A percentile compares a stretch with the other conserved stretches of the same genome.
Evolutionary conservation across 805 yeast species (phyloP).

Genomic region (Candida corydali): DNA sequence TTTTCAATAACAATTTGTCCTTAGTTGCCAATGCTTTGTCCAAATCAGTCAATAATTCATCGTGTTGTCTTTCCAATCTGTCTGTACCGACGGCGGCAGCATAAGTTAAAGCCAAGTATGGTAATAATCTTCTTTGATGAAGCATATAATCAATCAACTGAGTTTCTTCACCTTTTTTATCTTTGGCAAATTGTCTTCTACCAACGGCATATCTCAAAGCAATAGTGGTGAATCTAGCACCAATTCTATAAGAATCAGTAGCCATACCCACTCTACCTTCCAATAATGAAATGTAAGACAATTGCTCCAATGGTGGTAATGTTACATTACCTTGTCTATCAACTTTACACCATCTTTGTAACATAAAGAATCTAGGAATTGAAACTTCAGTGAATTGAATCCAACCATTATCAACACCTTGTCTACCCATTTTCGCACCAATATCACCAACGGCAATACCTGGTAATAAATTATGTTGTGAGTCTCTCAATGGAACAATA

Average conservation of each 20-base stretch:
- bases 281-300: conserved; percentile 81
- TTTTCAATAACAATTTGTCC: conserved; percentile 41
- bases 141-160: conserved; percentile 82
- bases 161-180: conserved; percentile 44
- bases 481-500: conserved; percentile 84
- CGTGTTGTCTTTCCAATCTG: conserved; percentile 52
- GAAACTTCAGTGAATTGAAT: conserved; percentile 82
- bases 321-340: conserved; percentile 64
- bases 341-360: conserved; percentile 74
- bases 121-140: conserved; percentile 84
- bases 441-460: conserved; percentile 88
- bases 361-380: conserved; percentile 80
- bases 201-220: conserved; percentile 88
- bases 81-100: conserved; percentile 70
- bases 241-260: conserved; percentile 73
- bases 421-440: conserved; percentile 94
- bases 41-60: conserved; percentile 46
- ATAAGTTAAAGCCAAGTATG: conserved; percentile 76
- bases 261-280: conserved; percentile 92
- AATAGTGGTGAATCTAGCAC: conserved; percentile 75
- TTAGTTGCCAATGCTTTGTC: conserved; percentile 50
- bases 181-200: conserved; percentile 73
- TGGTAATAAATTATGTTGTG: conserved; percentile 65
- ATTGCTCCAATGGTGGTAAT: conserved; percentile 81
- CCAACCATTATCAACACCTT: conserved; percentile 97